Evolutionary conservation across 306 rosid species (phyloP).

Genomic region (Prunus padus): DNA sequence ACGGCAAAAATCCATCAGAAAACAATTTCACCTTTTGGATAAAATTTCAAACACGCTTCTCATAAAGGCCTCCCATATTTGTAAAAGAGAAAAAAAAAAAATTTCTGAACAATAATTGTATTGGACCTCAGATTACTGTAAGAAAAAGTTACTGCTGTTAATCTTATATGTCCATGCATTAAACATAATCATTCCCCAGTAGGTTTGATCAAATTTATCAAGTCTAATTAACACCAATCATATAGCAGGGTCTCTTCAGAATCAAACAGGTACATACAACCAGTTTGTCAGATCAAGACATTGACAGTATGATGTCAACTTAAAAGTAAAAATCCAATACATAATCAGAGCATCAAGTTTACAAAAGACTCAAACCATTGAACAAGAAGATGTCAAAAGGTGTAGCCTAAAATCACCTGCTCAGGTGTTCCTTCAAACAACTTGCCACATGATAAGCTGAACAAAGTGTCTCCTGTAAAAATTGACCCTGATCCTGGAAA

Average conservation of each 20-base stretch:
- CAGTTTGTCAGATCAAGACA: neutral
- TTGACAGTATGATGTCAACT: neutral
- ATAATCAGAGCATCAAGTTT: neutral
- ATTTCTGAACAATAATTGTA: neutral
- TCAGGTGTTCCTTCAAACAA: constrained; percentile 89
- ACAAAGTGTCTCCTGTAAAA: constrained; percentile 83
- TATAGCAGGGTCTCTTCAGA: neutral
- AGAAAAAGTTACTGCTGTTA: neutral
- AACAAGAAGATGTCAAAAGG: constrained; percentile 15
- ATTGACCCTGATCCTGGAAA: constrained; percentile 73
- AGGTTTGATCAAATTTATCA: neutral
- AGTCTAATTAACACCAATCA: neutral
- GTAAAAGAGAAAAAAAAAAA: neutral
- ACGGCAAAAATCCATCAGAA: neutral
- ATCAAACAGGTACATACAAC: neutral
- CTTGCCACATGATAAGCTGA: constrained; percentile 93
- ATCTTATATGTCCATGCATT: neutral
- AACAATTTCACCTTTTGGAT: too few relatives aligned
- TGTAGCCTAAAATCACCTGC: constrained; percentile 48
- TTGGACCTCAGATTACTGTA: neutral
- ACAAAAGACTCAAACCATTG: neutral
- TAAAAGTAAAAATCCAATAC: neutral
- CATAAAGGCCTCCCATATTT: neutral
- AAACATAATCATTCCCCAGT: neutral
- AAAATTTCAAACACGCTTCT: neutral